Conservation (phyloP, 1,139 yeast species). For the Kodamaea ohmeri region DNA sequence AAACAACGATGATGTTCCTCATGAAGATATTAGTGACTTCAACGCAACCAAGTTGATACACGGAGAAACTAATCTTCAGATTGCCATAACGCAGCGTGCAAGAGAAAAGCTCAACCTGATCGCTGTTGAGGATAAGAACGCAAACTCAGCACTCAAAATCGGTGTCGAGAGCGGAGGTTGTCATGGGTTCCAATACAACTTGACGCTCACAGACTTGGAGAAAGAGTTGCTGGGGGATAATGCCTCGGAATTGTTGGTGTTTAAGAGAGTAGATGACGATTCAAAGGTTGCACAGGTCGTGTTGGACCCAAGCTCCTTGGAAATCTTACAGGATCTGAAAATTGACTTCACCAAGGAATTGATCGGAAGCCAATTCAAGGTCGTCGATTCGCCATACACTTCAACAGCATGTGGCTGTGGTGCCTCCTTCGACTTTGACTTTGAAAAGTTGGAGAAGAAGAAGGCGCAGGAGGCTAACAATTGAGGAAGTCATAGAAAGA, state of each 20-base stretch:
- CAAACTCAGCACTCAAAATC: conserved; percentile 64
- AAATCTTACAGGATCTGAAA: conserved; percentile 80
- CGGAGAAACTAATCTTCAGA: conserved; percentile 35
- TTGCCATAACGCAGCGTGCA: conserved; percentile 44
- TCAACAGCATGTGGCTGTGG: conserved; percentile 97
- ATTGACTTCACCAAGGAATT: conserved; percentile 89
- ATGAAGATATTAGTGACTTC: conserved; percentile 30
- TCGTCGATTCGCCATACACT: conserved; percentile 86
- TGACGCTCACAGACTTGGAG: conserved; percentile 55
- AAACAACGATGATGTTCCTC: conserved; percentile 17
- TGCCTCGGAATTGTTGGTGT: conserved; percentile 48
- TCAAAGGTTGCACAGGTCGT: conserved; percentile 54
- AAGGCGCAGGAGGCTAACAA: neutral
- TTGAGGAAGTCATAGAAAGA: too few species aligned
- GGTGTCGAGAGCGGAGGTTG: conserved; percentile 98
- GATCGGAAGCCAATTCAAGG: conserved; percentile 92
- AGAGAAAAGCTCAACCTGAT: conserved; percentile 54
- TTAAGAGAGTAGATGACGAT: conserved; percentile 54
- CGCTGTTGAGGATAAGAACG: conserved; percentile 54
- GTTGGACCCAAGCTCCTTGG: conserved; percentile 77
- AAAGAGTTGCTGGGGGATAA: conserved; percentile 43
- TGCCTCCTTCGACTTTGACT: conserved; percentile 85
- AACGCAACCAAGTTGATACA: conserved; percentile 29
- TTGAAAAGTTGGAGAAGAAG: conserved; percentile 46
- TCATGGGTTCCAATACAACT: conserved; percentile 92